Conservation (phyloP, 1,139 yeast genomes). For the Taiozyma onychis region DNA sequence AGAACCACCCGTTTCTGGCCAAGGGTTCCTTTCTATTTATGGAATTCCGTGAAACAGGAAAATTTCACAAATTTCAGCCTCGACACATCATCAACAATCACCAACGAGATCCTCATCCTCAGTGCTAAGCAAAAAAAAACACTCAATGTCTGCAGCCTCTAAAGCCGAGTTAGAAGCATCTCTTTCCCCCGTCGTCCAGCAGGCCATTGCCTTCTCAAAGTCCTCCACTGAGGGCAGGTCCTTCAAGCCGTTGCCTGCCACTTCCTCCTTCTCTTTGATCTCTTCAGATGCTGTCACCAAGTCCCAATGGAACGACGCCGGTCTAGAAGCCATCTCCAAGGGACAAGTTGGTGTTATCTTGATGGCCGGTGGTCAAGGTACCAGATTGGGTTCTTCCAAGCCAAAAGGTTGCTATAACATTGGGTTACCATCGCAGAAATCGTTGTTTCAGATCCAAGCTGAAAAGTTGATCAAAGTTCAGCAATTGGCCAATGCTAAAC, state of each 20-base stretch:
- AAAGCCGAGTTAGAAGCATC: conserved; percentile 11
- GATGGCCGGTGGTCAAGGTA: conserved; percentile 99
- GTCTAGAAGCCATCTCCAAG: conserved; percentile 60
- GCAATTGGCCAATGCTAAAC: conserved; percentile 40
- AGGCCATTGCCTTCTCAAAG: conserved; percentile 41
- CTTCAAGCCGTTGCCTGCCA: conserved; percentile 46
- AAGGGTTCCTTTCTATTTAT: no score
- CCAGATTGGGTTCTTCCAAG: conserved; percentile 79
- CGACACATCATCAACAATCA: not conserved
- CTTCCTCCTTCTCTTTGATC: conserved; percentile 46
- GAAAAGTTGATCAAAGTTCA: conserved; percentile 71
- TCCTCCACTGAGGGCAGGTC: conserved; percentile 31
- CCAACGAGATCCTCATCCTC: no score
- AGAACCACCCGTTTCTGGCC: no score
- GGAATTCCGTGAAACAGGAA: not conserved
- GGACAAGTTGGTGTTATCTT: conserved; percentile 84
- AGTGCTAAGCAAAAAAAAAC: no score
- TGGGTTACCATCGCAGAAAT: conserved; percentile 75
- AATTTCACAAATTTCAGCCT: no score
- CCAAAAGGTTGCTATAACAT: conserved; percentile 96
- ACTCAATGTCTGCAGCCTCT: not conserved
- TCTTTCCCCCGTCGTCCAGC: conserved; percentile 34
- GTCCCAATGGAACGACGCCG: conserved; percentile 49
- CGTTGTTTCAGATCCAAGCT: conserved; percentile 89
- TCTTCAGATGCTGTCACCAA: conserved; percentile 30